These are phyloP conservation scores for Aspergillus panamensis DNA, from an alignment of 495 filamentous ascomycete species.

Conservation along the genomic window DNA sequence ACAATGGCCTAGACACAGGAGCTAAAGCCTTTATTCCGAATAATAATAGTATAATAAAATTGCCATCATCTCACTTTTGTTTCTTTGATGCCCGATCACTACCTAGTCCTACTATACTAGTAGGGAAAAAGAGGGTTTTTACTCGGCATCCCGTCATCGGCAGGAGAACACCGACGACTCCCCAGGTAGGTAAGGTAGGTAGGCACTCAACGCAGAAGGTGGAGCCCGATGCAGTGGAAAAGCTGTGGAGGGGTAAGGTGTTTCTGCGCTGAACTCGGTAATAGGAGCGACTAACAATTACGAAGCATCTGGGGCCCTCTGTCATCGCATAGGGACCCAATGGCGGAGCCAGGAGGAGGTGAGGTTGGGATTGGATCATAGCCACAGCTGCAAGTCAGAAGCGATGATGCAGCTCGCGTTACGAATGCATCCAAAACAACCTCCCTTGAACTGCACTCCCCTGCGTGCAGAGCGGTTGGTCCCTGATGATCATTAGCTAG, in stretches of 20 bases:
- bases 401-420: not conserved
- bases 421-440: slow-evolving; percentile 6
- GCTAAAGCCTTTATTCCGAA: not conserved
- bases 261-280: not conserved
- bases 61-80: not conserved
- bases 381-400: slow-evolving; percentile 7
- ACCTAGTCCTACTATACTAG: no score
- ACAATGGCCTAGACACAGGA: not conserved
- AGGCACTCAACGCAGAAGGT: not conserved
- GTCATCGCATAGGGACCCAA: slow-evolving; percentile 1
- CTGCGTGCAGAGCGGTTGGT: slow-evolving; percentile 2
- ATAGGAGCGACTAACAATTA: not conserved
- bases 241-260: not conserved
- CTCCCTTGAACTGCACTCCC: slow-evolving; percentile 3
- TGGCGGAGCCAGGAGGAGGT: not conserved
- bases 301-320: not conserved
- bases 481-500: slow-evolving; percentile 12
- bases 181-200: no score
- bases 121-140: not conserved
- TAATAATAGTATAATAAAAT: not conserved
- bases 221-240: not conserved
- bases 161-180: not conserved
- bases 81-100: not conserved
- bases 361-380: slow-evolving; percentile 8
- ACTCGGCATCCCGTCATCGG: slow-evolving; percentile 6